These are phyloP conservation scores for Cyclotella kingstonii DNA, from an alignment of 108 stramenopile species.

Conservation along the genomic window DNA sequence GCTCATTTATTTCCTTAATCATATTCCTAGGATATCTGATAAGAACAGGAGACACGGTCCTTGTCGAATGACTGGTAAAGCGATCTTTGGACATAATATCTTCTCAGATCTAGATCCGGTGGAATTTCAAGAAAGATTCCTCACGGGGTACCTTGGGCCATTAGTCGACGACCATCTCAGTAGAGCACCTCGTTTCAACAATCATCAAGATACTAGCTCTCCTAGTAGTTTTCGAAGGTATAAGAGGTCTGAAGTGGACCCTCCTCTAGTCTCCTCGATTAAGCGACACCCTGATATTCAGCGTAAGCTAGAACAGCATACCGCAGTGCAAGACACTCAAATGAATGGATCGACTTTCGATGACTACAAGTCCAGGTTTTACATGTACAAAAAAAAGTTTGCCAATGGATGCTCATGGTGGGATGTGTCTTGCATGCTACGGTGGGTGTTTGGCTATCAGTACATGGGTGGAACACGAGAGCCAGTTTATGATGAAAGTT, in stretches of 20 bases:
- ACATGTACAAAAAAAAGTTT: constrained; percentile 25
- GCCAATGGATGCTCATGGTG: constrained; percentile 59
- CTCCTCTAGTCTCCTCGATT: constrained; percentile 3
- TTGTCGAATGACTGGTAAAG: constrained; percentile 73
- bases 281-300: constrained; percentile 44
- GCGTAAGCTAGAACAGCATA: constrained; percentile 29
- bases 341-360: constrained; percentile 16
- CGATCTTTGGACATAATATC: constrained; percentile 77
- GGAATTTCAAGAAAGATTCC: constrained; percentile 70
- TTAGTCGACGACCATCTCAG: constrained; percentile 33
- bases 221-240: background rate
- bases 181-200: background rate
- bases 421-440: constrained; percentile 70
- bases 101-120: constrained; percentile 73
- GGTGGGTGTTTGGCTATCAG: constrained; percentile 61
- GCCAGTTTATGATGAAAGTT: constrained; percentile 47
- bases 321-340: background rate
- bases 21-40: constrained; percentile 42
- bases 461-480: constrained; percentile 66
- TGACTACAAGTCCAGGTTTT: constrained; percentile 11
- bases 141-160: constrained; percentile 77
- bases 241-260: constrained; percentile 3
- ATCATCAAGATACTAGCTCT: constrained; percentile 3
- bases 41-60: constrained; percentile 77
- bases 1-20: background rate